Evolutionary conservation across 768 basidiomycete species (phyloP).

Genomic region (Mycena maculata): DNA sequence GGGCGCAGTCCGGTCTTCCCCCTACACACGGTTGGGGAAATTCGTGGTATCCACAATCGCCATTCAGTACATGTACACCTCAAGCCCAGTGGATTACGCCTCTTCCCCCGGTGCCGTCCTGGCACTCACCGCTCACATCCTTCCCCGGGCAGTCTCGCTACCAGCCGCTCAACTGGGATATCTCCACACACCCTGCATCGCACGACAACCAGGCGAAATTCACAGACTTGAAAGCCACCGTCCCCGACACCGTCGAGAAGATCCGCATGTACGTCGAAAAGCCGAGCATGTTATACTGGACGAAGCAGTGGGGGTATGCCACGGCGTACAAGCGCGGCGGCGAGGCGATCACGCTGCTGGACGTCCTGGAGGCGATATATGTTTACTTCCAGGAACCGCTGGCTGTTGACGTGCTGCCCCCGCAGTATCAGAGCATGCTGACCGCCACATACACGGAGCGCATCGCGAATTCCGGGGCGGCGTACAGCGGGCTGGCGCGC

Average conservation of each 20-base stretch:
- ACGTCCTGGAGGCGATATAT: constrained; percentile 22
- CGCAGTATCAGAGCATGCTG: constrained; percentile 15
- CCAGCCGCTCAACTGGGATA: constrained; percentile 13
- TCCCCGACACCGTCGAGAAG: constrained; percentile 12
- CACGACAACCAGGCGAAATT: background rate
- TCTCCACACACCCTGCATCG: constrained; percentile 2
- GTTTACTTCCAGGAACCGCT: constrained; percentile 24
- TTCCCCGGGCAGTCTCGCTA: background rate
- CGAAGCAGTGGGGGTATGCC: constrained; percentile 22
- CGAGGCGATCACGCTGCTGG: constrained; percentile 16
- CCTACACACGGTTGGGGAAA: constrained; percentile 1
- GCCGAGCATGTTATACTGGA: constrained; percentile 12
- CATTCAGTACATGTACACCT: constrained; percentile 3
- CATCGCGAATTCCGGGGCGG: background rate
- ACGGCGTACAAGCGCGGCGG: constrained; percentile 18
- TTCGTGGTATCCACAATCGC: background rate
- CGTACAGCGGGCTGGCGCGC: constrained; percentile 4
- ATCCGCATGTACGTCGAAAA: constrained; percentile 23
- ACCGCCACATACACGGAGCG: constrained; percentile 1
- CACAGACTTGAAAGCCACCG: background rate
- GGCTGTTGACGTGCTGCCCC: constrained; percentile 8
- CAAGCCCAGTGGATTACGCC: background rate
- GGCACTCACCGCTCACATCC: background rate
- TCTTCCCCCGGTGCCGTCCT: background rate
- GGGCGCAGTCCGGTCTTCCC: background rate